Conservation (phyloP, 768 basidiomycete genomes). For the Terana coerulea region DNA sequence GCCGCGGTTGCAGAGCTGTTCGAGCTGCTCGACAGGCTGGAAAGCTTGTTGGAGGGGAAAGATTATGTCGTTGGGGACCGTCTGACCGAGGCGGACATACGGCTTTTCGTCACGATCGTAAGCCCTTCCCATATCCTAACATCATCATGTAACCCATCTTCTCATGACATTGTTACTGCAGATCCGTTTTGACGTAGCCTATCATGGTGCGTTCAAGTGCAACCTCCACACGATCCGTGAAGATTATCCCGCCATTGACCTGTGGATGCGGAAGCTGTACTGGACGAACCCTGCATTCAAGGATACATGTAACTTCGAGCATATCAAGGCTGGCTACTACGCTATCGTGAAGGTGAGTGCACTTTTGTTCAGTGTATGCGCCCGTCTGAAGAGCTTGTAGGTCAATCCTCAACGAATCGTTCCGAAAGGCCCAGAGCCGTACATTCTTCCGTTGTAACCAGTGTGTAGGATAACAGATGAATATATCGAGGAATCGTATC, state of each 20-base stretch:
- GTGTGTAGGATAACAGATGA: conserved; percentile 52
- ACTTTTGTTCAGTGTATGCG: background rate
- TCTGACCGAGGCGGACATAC: conserved; percentile 81
- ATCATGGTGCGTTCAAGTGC: conserved; percentile 92
- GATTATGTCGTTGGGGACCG: conserved; percentile 80
- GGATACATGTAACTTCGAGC: conserved; percentile 82
- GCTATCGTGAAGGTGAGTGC: background rate
- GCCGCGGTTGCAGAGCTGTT: conserved; percentile 72
- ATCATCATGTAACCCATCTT: background rate
- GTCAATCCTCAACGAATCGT: conserved; percentile 80
- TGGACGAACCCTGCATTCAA: conserved; percentile 90
- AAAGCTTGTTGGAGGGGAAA: conserved; percentile 71
- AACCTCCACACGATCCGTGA: conserved; percentile 82
- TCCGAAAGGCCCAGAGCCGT: conserved; percentile 67
- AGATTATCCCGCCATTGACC: conserved; percentile 82
- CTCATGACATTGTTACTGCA: conserved; percentile 25
- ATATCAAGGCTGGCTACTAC: conserved; percentile 77
- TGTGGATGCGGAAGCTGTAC: conserved; percentile 86
- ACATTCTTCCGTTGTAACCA: conserved; percentile 58
- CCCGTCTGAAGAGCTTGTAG: conserved; percentile 33
- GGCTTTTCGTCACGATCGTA: conserved; percentile 89
- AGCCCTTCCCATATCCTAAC: background rate
- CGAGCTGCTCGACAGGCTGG: conserved; percentile 74
- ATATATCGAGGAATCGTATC: too few species aligned
- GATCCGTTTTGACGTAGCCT: conserved; percentile 89